Conservation (phyloP, 108 stramenopile genomes). For the Fistulifera pelliculosa region DNA sequence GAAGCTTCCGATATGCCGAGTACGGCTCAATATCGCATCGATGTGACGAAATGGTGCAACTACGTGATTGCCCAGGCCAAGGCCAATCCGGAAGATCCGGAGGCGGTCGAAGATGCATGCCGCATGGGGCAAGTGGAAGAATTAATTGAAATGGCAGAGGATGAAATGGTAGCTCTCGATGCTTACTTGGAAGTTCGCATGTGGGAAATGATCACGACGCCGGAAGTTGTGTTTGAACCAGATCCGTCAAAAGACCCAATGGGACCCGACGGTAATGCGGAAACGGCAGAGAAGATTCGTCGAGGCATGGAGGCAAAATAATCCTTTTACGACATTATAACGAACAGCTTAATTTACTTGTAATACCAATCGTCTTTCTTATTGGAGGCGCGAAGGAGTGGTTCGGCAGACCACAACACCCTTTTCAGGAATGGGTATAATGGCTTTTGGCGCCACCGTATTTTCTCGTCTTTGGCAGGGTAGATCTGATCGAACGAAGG, state of each 20-base stretch:
- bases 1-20: constrained; percentile 81
- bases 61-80: constrained; percentile 64
- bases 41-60: constrained; percentile 69
- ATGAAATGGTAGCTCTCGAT: constrained; percentile 85
- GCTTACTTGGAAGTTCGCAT: constrained; percentile 59
- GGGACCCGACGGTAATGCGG: constrained; percentile 7
- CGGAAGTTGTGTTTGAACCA: constrained; percentile 8
- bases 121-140: constrained; percentile 90
- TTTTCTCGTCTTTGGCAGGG: no score
- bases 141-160: constrained; percentile 81
- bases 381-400: no score
- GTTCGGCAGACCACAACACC: no score
- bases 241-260: constrained; percentile 8
- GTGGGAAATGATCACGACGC: constrained; percentile 9
- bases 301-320: constrained; percentile 5
- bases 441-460: no score
- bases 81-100: constrained; percentile 75
- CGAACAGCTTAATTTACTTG: no score
- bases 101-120: constrained; percentile 73
- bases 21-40: constrained; percentile 73
- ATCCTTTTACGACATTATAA: no score
- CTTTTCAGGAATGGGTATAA: no score
- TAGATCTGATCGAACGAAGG: no score
- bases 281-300: constrained; percentile 2
- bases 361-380: no score